Conservation (phyloP, 129 eudicot species). For the carrot (Daucus carota) region DNA sequence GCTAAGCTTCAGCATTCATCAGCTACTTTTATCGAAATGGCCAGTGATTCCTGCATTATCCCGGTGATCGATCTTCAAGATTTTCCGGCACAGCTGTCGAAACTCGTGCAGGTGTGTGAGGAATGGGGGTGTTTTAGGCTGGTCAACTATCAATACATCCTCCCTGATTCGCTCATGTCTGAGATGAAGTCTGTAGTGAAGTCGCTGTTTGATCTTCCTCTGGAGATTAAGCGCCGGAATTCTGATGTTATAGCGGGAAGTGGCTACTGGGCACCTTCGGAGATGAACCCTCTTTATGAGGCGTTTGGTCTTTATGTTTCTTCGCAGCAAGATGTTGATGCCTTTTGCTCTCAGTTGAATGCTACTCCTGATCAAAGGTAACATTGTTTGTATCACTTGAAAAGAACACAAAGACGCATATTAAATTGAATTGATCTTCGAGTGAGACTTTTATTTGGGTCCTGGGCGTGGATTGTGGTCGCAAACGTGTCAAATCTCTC, state of each 20-base stretch:
- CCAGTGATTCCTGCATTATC: conserved; percentile 1
- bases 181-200: conserved; percentile 67
- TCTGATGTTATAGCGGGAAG: conserved; percentile 52
- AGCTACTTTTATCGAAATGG: too few species aligned
- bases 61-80: conserved; percentile 58
- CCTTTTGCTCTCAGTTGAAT: conserved; percentile 48
- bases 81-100: conserved; percentile 28
- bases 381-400: too few species aligned
- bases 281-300: conserved; percentile 58
- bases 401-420: too few species aligned
- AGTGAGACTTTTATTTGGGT: too few species aligned
- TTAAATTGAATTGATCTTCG: too few species aligned
- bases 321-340: conserved; percentile 33
- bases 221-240: conserved; percentile 52
- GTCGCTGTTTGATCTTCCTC: conserved; percentile 54
- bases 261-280: conserved; percentile 60
- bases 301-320: conserved; percentile 56
- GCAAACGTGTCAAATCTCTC: too few species aligned
- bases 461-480: too few species aligned
- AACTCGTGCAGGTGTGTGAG: conserved; percentile 47
- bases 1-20: too few species aligned
- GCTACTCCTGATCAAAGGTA: conserved; percentile 62
- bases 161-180: conserved; percentile 35
- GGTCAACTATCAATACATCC: conserved; percentile 35
- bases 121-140: conserved; percentile 81